phyloP scores from a whole-genome alignment of 176 grass and related monocot species.

The Urochloa ruziziensis region DNA sequence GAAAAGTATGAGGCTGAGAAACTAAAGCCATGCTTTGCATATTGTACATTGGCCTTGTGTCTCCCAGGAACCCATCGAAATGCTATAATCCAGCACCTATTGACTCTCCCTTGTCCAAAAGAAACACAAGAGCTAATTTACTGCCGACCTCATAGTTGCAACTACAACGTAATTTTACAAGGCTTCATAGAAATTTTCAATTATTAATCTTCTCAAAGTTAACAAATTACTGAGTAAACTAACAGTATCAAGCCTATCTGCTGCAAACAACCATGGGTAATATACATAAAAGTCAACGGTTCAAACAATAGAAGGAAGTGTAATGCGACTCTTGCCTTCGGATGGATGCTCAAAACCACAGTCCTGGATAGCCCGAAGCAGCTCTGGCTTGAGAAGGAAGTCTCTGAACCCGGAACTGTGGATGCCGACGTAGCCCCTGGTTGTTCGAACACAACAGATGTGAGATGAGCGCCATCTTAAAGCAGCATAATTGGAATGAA shows the following conservation, averaged over 20 bases:
- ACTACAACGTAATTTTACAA: background rate
- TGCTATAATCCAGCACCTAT: too few species aligned
- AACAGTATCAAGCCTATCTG: background rate
- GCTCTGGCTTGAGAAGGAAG: conserved; percentile 96
- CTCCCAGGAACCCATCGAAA: too few species aligned
- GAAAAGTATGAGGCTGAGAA: too few species aligned
- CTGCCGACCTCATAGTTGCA: background rate
- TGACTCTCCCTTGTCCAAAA: too few species aligned
- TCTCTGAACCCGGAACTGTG: conserved; percentile 99
- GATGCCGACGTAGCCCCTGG: conserved; percentile 96
- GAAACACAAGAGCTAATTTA: background rate
- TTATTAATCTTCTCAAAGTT: background rate
- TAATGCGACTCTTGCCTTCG: conserved; percentile 63
- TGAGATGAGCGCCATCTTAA: background rate
- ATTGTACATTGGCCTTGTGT: too few species aligned
- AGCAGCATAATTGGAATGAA: background rate
- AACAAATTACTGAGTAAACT: too few species aligned
- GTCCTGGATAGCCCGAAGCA: conserved; percentile 93
- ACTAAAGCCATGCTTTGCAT: too few species aligned
- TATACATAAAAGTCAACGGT: background rate
- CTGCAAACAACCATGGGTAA: background rate
- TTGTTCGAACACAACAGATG: background rate
- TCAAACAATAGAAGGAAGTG: background rate
- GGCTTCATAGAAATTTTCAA: background rate
- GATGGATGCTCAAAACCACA: conserved; percentile 99